Evolutionary conservation across 257 asterid species (phyloP).

Genomic region (Verbena officinalis): DNA sequence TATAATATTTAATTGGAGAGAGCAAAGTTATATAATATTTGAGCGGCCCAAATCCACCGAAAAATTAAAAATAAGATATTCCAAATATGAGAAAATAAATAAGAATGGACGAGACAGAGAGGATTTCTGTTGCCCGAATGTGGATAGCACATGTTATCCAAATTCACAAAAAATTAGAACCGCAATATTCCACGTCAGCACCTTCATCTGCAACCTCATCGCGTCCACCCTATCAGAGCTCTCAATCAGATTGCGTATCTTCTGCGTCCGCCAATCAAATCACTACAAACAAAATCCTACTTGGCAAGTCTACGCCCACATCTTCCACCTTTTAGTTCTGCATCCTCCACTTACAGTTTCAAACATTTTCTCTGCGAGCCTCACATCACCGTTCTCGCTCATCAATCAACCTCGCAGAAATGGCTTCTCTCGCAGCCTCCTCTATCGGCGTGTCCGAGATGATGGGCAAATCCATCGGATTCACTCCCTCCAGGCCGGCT

Average conservation of each 20-base stretch:
- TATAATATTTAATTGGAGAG: too few species aligned
- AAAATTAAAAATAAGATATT: not conserved
- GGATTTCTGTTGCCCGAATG: not conserved
- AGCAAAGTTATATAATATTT: too few species aligned
- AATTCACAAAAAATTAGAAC: slow-evolving; percentile 1
- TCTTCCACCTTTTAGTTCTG: slow-evolving; percentile 43
- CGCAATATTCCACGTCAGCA: slow-evolving; percentile 51
- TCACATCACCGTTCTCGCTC: too few species aligned
- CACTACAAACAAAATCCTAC: slow-evolving; percentile 29
- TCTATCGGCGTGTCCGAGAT: slow-evolving; percentile 76
- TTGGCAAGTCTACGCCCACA: slow-evolving; percentile 77
- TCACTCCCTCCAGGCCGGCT: slow-evolving; percentile 55
- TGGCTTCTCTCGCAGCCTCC: slow-evolving; percentile 79
- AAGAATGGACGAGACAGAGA: not conserved
- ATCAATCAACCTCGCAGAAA: slow-evolving; percentile 4
- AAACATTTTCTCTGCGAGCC: slow-evolving; percentile 8
- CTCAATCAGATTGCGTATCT: slow-evolving; percentile 54
- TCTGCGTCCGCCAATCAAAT: slow-evolving; percentile 37
- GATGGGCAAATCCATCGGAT: slow-evolving; percentile 67
- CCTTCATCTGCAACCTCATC: slow-evolving; percentile 48
- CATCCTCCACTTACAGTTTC: slow-evolving; percentile 9
- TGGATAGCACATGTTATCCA: slow-evolving; percentile 53
- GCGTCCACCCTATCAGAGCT: slow-evolving; percentile 43
- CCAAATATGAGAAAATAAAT: not conserved
- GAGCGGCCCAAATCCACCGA: not conserved